Evolutionary conservation across 2,329 filamentous ascomycete genomes (phyloP).

Genomic region (Chrysosporium queenslandicum): DNA sequence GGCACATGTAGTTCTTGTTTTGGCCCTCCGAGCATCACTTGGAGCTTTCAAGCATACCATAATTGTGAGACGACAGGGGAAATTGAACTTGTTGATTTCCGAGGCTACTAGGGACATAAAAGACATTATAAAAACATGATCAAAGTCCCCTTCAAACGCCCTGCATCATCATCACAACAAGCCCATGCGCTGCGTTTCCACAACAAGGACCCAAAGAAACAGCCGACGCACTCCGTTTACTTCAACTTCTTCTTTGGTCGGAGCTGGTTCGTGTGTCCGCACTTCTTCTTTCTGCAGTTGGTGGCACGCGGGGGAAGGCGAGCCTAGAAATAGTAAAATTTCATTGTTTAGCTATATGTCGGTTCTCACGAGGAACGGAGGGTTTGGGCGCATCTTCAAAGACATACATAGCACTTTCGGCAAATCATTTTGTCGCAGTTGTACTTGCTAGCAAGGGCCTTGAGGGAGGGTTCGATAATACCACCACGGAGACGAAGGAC

Average conservation of each 20-base stretch:
- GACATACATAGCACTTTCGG: conserved; percentile 98
- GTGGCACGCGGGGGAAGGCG: conserved; percentile 95
- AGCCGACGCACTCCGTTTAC: conserved; percentile 38
- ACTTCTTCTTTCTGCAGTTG: conserved; percentile 99
- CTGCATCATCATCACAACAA: conserved; percentile 14
- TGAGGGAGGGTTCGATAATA: conserved; percentile 48
- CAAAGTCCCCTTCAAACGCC: conserved; percentile 12
- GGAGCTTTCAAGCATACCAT: not conserved
- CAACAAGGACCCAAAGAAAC: conserved; percentile 4
- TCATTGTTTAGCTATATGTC: not conserved
- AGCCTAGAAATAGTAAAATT: conserved; percentile 34
- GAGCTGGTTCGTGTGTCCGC: conserved; percentile 99
- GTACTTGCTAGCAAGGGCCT: conserved; percentile 71
- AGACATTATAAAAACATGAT: conserved; percentile 14
- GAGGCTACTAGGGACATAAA: conserved; percentile 12
- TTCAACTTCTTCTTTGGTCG: conserved; percentile 99
- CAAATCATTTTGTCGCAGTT: conserved; percentile 99
- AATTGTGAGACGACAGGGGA: not conserved
- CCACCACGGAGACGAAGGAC: conserved; percentile 52
- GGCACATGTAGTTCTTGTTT: not conserved
- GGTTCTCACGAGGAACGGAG: not conserved
- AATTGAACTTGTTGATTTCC: conserved; percentile 12
- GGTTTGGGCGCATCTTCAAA: not conserved
- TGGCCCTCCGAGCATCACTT: not conserved
- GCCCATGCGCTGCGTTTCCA: conserved; percentile 12